Conservation (phyloP, 176 grass and related monocot genomes). For the Oryza nivara region DNA sequence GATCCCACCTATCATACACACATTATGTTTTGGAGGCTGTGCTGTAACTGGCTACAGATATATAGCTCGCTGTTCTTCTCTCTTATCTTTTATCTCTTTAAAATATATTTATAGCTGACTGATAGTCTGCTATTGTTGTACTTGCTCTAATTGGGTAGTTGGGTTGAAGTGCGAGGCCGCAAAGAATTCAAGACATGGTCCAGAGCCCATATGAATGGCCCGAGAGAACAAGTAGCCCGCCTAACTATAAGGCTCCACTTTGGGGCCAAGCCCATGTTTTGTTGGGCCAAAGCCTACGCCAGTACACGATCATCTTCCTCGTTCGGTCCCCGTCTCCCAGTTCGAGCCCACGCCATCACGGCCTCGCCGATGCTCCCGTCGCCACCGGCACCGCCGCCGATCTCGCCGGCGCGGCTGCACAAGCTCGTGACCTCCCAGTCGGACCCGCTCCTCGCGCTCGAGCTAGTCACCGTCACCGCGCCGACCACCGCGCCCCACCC, state of each 20-base stretch:
- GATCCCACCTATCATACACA: too few species aligned
- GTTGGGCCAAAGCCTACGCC: background rate
- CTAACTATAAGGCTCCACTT: background rate
- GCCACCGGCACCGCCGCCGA: constrained; percentile 30
- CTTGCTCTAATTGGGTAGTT: too few species aligned
- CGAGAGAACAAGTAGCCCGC: background rate
- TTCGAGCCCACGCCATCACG: background rate
- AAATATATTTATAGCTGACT: too few species aligned
- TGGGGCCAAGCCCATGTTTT: background rate
- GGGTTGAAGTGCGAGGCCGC: background rate
- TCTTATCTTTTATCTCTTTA: too few species aligned
- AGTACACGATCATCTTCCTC: background rate
- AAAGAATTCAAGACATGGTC: background rate
- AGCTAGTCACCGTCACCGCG: constrained; percentile 58
- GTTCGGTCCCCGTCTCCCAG: background rate
- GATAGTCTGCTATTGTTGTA: too few species aligned
- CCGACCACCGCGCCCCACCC: constrained; percentile 45
- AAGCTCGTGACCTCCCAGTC: constrained; percentile 72
- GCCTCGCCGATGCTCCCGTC: constrained; percentile 11
- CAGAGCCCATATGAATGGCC: background rate
- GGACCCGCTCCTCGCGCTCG: constrained; percentile 73
- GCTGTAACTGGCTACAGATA: too few species aligned
- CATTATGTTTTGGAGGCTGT: too few species aligned
- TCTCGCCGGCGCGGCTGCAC: constrained; percentile 73
- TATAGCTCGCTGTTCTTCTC: too few species aligned